A percentile compares a stretch with the other conserved stretches of the same genome.
These are phyloP conservation scores for Paraphaeosphaeria minitans DNA, from an alignment of 2,329 filamentous ascomycete genomes.

Conservation along the genomic window DNA sequence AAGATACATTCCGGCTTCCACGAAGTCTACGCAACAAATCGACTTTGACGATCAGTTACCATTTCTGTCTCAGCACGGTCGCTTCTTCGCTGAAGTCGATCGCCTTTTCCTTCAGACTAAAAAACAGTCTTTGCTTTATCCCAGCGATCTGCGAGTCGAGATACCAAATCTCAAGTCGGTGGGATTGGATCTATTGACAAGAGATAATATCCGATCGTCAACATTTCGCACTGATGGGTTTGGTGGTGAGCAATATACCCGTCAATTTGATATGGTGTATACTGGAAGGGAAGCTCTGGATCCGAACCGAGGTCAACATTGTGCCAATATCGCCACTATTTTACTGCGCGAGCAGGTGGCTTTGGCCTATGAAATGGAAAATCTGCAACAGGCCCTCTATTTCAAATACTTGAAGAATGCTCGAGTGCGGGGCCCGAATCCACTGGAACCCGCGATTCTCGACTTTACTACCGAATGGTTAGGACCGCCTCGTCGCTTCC, in stretches of 20 bases:
- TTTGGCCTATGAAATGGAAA: neutral
- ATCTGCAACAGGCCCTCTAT: neutral
- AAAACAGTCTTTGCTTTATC: constrained; percentile 23
- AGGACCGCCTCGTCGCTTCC: constrained; percentile 3
- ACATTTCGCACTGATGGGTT: constrained; percentile 36
- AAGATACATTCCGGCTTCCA: constrained; percentile 52
- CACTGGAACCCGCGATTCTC: constrained; percentile 13
- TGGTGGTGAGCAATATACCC: constrained; percentile 38
- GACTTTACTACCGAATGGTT: constrained; percentile 34
- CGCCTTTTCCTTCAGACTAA: neutral
- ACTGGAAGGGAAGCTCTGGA: constrained; percentile 14
- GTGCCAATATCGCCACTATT: constrained; percentile 23
- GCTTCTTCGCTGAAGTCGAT: constrained; percentile 9
- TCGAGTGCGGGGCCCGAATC: constrained; percentile 10
- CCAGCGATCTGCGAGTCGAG: constrained; percentile 7
- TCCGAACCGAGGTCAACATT: constrained; percentile 17
- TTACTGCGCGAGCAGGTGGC: constrained; percentile 17
- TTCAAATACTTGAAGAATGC: constrained; percentile 7
- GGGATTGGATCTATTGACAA: constrained; percentile 22
- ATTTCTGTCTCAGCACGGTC: constrained; percentile 37
- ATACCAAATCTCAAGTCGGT: neutral
- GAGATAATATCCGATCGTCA: constrained; percentile 38
- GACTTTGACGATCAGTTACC: constrained; percentile 50
- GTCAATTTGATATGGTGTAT: constrained; percentile 30
- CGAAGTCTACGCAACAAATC: constrained; percentile 52